A percentile compares a stretch with the other conserved stretches of the same genome.
phyloP scores from a whole-genome alignment of 2,329 filamentous ascomycete genomes.

The Fusarium fracticaudum region DNA sequence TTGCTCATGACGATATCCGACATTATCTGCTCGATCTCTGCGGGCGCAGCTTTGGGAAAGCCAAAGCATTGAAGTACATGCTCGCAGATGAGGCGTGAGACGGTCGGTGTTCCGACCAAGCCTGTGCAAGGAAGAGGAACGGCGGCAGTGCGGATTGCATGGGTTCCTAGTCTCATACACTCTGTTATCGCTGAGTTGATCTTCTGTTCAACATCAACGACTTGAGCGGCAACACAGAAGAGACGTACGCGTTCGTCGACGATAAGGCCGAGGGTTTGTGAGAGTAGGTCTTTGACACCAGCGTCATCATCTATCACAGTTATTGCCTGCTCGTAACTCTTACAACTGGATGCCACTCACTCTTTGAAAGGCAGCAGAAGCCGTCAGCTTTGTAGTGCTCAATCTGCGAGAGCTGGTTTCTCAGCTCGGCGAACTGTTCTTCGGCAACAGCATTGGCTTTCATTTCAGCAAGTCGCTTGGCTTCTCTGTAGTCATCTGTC shows the following conservation, averaged over 20 bases:
- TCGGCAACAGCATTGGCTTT: constrained; percentile 36
- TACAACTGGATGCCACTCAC: rapidly evolving
- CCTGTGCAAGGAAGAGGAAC: constrained; percentile 38
- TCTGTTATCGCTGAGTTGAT: constrained; percentile 45
- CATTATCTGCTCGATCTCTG: constrained; percentile 39
- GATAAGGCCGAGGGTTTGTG: constrained; percentile 41
- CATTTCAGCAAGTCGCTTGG: constrained; percentile 34
- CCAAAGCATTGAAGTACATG: constrained; percentile 43
- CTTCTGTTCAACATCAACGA: constrained; percentile 45
- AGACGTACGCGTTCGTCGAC: constrained; percentile 45
- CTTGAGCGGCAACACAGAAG: constrained; percentile 44
- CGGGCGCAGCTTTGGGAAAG: constrained; percentile 37
- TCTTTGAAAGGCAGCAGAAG: constrained; percentile 39
- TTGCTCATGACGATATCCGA: constrained; percentile 38
- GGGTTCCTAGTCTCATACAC: constrained; percentile 43
- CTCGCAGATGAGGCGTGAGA: constrained; percentile 43
- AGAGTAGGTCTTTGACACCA: constrained; percentile 38
- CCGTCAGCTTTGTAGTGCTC: constrained; percentile 43
- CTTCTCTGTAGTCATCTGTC: constrained; percentile 38
- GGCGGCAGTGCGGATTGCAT: constrained; percentile 41
- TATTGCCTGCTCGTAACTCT: rapidly evolving
- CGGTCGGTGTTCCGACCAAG: constrained; percentile 39
- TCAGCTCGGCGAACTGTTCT: constrained; percentile 34
- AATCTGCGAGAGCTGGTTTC: constrained; percentile 38
- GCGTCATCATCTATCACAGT: constrained; percentile 29